phyloP scores from a whole-genome alignment of 371 early-diverging fungal species.

The Caulochytrium protostelioides region DNA sequence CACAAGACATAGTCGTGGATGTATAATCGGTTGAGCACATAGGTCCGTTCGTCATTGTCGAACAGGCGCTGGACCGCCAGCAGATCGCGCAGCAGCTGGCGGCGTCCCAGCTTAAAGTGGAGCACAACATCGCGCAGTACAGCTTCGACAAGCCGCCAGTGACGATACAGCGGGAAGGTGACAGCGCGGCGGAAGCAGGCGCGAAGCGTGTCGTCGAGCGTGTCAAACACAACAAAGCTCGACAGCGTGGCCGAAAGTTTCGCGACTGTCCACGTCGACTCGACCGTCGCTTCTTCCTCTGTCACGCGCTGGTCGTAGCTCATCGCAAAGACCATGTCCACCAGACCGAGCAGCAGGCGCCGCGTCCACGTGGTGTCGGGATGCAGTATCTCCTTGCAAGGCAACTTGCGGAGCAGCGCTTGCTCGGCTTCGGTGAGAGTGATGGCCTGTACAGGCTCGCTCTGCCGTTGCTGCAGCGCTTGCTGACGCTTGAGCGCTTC shows the following conservation, averaged over 20 bases:
- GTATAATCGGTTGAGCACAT: constrained; percentile 59
- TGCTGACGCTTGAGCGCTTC: constrained; percentile 18
- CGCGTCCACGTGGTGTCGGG: constrained; percentile 5
- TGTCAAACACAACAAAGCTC: constrained; percentile 53
- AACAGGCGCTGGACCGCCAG: constrained; percentile 53
- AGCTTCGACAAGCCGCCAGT: constrained; percentile 42
- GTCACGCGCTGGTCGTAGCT: constrained; percentile 63
- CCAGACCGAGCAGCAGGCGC: constrained; percentile 61
- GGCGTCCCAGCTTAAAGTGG: constrained; percentile 58
- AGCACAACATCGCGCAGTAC: constrained; percentile 57
- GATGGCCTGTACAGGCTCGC: too few relatives aligned
- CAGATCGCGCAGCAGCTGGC: constrained; percentile 54
- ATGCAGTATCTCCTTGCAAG: background rate
- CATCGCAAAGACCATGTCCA: constrained; percentile 80
- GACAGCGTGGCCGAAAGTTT: constrained; percentile 59
- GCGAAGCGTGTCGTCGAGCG: constrained; percentile 34
- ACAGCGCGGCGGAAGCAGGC: constrained; percentile 53
- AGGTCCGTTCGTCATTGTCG: constrained; percentile 65
- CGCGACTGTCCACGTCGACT: constrained; percentile 75
- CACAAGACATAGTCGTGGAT: constrained; percentile 93
- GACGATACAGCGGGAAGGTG: constrained; percentile 63
- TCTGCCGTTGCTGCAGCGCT: too few relatives aligned
- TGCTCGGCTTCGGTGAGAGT: constrained; percentile 49
- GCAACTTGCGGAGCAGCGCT: constrained; percentile 47
- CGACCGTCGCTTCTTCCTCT: constrained; percentile 67